Evolutionary conservation across 495 filamentous ascomycete genomes (phyloP).

Genomic region (Talaromyces ruber): DNA sequence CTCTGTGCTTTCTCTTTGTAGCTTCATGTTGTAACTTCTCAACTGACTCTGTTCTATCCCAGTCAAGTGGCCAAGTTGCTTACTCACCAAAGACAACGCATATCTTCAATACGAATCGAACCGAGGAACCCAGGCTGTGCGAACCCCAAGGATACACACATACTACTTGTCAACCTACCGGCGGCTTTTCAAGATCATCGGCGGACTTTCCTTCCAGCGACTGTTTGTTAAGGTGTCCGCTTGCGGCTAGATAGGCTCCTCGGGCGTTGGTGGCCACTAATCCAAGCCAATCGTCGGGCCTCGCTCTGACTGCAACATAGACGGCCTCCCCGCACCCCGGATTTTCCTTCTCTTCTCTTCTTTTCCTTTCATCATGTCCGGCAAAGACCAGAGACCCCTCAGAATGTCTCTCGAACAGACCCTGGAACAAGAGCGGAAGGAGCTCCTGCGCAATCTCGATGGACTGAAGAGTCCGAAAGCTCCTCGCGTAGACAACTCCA

Average conservation of each 20-base stretch:
- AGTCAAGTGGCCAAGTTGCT: neutral
- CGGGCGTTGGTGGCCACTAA: neutral
- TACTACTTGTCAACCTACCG: neutral
- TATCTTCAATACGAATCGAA: too few species aligned
- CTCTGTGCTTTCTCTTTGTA: neutral
- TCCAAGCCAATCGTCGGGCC: neutral
- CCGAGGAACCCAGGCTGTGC: too few species aligned
- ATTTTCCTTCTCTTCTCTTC: constrained; percentile 1
- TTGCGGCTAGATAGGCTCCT: neutral
- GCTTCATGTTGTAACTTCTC: neutral
- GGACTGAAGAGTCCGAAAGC: constrained; percentile 10
- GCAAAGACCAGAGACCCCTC: constrained; percentile 14
- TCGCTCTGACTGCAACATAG: neutral
- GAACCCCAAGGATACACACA: too few species aligned
- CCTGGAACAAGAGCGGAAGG: constrained; percentile 63
- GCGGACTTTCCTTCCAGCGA: neutral
- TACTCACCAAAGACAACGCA: neutral
- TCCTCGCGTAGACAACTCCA: constrained; percentile 10
- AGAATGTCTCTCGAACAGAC: constrained; percentile 58
- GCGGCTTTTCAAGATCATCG: neutral
- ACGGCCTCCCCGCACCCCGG: neutral
- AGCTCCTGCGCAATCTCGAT: constrained; percentile 59
- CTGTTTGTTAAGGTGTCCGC: neutral
- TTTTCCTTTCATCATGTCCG: constrained; percentile 8
- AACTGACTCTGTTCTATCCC: neutral